A percentile compares a stretch with the other conserved stretches of the same genome.
Evolutionary conservation across 148 eudicot genomes (phyloP).

Genomic region (Silene conica): DNA sequence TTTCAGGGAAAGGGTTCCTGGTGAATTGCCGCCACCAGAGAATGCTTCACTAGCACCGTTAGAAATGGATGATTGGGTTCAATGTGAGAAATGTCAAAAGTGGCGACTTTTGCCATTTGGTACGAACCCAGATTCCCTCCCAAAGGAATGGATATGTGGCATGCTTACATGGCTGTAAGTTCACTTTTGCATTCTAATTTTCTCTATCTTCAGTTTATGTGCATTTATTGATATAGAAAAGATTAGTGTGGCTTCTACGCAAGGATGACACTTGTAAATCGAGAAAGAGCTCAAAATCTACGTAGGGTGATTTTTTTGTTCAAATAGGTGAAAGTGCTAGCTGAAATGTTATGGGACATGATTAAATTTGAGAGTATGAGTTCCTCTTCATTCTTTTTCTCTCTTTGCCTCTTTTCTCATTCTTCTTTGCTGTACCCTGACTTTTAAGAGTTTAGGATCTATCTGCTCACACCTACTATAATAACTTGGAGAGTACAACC

Average conservation of each 20-base stretch:
- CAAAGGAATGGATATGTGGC: conserved; percentile 77
- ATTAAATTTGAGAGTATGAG: neutral
- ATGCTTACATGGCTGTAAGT: conserved; percentile 97
- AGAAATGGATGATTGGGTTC: conserved; percentile 64
- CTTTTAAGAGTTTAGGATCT: too few species aligned
- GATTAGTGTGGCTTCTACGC: too few species aligned
- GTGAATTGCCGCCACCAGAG: conserved; percentile 17
- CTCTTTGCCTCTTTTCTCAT: too few species aligned
- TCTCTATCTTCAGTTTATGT: too few species aligned
- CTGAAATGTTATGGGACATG: neutral
- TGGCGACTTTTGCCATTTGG: conserved; percentile 91
- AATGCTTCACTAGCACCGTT: conserved; percentile 21
- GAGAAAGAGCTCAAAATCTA: too few species aligned
- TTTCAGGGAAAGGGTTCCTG: conserved; percentile 18
- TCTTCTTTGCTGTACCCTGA: too few species aligned
- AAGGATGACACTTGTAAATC: too few species aligned
- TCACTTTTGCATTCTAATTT: conserved; percentile 1
- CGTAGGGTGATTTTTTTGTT: too few species aligned
- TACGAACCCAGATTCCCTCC: conserved; percentile 45
- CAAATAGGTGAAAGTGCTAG: neutral
- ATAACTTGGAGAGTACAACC: too few species aligned
- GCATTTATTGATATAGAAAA: too few species aligned
- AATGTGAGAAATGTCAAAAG: conserved; percentile 67
- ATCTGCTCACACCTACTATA: too few species aligned
- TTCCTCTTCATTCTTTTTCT: too few species aligned